These are phyloP conservation scores for Lipomyces yamanashiensis DNA, from an alignment of 805 yeast species.

Conservation along the genomic window DNA sequence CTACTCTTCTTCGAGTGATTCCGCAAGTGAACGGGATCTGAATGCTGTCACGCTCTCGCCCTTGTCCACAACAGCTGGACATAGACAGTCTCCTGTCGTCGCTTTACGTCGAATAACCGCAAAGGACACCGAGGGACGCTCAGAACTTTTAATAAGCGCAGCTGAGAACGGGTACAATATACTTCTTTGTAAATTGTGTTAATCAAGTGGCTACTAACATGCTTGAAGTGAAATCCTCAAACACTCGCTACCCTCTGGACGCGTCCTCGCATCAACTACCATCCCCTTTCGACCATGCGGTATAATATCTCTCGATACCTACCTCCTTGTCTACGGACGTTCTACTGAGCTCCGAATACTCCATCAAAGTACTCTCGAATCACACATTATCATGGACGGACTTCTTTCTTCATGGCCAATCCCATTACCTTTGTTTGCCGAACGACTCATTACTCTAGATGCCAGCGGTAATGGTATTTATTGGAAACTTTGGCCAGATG, in stretches of 20 bases:
- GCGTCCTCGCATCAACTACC: slow-evolving; percentile 28
- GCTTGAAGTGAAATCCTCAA: slow-evolving; percentile 32
- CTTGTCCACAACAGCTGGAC: slow-evolving; percentile 35
- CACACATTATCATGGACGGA: slow-evolving; percentile 33
- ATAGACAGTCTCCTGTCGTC: slow-evolving; percentile 31
- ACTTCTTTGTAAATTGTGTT: not conserved
- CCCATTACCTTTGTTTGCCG: slow-evolving; percentile 33
- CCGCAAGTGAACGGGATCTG: not conserved
- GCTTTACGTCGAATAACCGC: slow-evolving; percentile 33
- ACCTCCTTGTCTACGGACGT: slow-evolving; percentile 30
- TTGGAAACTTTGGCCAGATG: slow-evolving; percentile 37
- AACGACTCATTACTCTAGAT: slow-evolving; percentile 35
- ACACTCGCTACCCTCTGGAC: slow-evolving; percentile 37
- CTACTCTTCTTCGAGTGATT: not conserved
- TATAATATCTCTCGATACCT: slow-evolving; percentile 23
- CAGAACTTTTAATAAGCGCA: slow-evolving; percentile 31
- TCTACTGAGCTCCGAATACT: slow-evolving; percentile 36
- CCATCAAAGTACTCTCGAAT: slow-evolving; percentile 33
- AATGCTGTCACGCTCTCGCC: slow-evolving; percentile 16
- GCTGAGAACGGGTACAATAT: slow-evolving; percentile 31
- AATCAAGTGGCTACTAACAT: not conserved
- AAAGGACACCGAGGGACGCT: slow-evolving; percentile 34
- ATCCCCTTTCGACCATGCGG: slow-evolving; percentile 37
- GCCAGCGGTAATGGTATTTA: slow-evolving; percentile 26
- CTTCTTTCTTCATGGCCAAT: slow-evolving; percentile 33